Conservation (phyloP, 2,329 filamentous ascomycete species). For the Ascochyta pisi region DNA sequence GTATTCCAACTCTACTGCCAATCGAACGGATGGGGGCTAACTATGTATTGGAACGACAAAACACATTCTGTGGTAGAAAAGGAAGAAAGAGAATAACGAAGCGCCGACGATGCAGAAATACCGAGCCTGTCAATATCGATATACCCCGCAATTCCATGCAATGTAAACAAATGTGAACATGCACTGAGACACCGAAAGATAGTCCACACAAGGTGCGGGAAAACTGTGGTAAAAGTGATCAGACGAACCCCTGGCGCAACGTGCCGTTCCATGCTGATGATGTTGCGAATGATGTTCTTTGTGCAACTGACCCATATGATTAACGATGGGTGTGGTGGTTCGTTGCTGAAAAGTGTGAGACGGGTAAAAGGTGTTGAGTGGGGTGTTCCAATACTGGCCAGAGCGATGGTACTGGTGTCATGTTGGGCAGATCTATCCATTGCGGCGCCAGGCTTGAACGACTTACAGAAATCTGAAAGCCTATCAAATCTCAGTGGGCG, state of each 20-base stretch:
- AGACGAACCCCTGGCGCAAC: slow-evolving; percentile 5
- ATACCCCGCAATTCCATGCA: slow-evolving; percentile 38
- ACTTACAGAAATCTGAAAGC: neutral
- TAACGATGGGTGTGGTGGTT: neutral
- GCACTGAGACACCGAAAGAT: slow-evolving; percentile 31
- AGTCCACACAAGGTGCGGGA: slow-evolving; percentile 18
- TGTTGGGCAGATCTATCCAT: neutral
- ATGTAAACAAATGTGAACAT: slow-evolving; percentile 35
- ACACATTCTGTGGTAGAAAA: slow-evolving; percentile 18
- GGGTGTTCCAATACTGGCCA: slow-evolving; percentile 1
- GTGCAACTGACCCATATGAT: slow-evolving; percentile 1
- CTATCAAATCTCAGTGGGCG: neutral
- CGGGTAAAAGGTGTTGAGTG: neutral
- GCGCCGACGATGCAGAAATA: slow-evolving; percentile 33
- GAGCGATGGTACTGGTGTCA: neutral
- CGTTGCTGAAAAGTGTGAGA: neutral
- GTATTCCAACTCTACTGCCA: slow-evolving; percentile 20
- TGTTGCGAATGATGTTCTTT: slow-evolving; percentile 2
- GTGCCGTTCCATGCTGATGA: slow-evolving; percentile 5
- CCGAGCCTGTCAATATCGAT: slow-evolving; percentile 19
- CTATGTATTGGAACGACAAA: slow-evolving; percentile 21
- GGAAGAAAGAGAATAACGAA: slow-evolving; percentile 22
- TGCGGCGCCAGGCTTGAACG: no score
- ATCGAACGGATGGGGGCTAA: slow-evolving; percentile 29
- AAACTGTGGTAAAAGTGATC: slow-evolving; percentile 1